Percentiles rank a stretch among this genome's conserved stretches.
phyloP scores from a whole-genome alignment of 208 protist species.

The Phytomonas sp. region DNA sequence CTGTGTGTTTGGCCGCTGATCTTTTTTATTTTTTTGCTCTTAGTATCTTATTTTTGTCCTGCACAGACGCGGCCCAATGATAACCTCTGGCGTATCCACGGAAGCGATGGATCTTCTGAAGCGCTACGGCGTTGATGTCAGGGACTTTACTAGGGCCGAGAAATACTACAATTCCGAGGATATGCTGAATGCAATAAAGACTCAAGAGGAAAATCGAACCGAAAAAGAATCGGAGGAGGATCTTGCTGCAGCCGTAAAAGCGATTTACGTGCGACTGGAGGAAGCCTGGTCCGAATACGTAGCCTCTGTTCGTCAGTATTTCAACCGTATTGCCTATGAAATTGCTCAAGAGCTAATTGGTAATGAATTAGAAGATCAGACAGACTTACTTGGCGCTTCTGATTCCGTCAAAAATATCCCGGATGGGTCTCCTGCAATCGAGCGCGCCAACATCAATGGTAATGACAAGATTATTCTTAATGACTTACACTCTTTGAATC shows the following conservation, averaged over 20 bases:
- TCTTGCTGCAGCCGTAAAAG: background rate
- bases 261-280: constrained; percentile 16
- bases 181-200: background rate
- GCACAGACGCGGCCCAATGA: constrained; percentile 24
- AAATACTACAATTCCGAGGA: constrained; percentile 30
- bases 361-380: background rate
- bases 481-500: background rate
- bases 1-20: background rate
- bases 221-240: background rate
- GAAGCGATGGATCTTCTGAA: constrained; percentile 57
- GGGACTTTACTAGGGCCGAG: constrained; percentile 63
- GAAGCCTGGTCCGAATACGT: constrained; percentile 52
- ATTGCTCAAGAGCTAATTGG: constrained; percentile 21
- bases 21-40: constrained; percentile 2
- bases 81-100: constrained; percentile 29
- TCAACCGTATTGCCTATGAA: constrained; percentile 19
- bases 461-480: background rate
- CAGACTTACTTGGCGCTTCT: background rate
- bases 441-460: background rate
- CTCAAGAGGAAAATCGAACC: background rate
- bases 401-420: background rate
- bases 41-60: constrained; percentile 16
- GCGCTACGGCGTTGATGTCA: constrained; percentile 56
- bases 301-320: constrained; percentile 34
- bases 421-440: background rate